Conservation (phyloP, 805 yeast genomes). For the Starmerella ratchasimensis region DNA sequence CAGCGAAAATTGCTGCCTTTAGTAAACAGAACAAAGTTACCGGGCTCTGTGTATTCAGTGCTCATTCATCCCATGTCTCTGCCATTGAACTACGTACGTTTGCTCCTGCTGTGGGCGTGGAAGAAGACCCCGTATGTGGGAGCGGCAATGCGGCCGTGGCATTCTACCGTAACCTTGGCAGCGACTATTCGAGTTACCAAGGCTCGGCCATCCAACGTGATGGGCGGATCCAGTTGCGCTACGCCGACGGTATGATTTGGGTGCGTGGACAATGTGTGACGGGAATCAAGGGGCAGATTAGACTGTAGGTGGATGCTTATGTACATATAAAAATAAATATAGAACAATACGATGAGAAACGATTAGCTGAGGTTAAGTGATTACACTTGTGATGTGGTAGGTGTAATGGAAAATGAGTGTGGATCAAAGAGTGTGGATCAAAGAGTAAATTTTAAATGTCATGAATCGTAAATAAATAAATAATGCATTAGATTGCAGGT, state of each 20-base stretch:
- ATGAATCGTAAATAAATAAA: background rate
- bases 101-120: slow-evolving; percentile 8
- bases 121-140: slow-evolving; percentile 19
- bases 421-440: too few relatives aligned
- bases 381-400: too few relatives aligned
- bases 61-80: background rate
- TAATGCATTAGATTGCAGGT: background rate
- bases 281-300: slow-evolving; percentile 6
- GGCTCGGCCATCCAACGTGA: slow-evolving; percentile 16
- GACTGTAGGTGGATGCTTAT: too few relatives aligned
- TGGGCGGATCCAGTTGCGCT: slow-evolving; percentile 10
- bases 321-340: too few relatives aligned
- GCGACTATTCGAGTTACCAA: slow-evolving; percentile 6
- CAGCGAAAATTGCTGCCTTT: background rate
- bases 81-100: slow-evolving; percentile 16
- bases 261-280: slow-evolving; percentile 10
- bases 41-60: slow-evolving; percentile 12
- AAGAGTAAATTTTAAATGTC: too few relatives aligned
- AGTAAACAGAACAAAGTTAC: background rate
- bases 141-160: slow-evolving; percentile 21
- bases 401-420: too few relatives aligned
- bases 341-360: too few relatives aligned
- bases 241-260: slow-evolving; percentile 10
- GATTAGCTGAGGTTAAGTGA: too few relatives aligned
- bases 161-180: slow-evolving; percentile 2